Percentiles rank a stretch among this genome's conserved stretches.
Evolutionary conservation across 2,329 filamentous ascomycete genomes (phyloP).

Genomic region (Bipolaris cookei): DNA sequence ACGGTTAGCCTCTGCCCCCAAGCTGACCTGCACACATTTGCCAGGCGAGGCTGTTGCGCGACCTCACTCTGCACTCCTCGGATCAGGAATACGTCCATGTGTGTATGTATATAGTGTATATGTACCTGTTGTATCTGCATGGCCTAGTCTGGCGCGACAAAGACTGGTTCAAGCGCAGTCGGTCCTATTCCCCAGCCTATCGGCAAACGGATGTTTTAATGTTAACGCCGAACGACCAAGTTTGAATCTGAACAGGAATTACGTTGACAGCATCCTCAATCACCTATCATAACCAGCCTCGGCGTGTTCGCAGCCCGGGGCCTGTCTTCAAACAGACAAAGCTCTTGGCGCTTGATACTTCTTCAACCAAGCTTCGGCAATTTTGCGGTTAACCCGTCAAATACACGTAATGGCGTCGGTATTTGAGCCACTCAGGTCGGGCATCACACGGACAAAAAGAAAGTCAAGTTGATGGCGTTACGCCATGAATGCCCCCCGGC

Average conservation of each 20-base stretch:
- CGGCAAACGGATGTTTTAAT: neutral
- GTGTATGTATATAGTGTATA: too few species aligned
- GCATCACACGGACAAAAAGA: slow-evolving; percentile 1
- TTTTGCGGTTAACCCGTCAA: neutral
- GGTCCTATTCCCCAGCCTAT: slow-evolving; percentile 1
- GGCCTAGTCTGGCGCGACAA: neutral
- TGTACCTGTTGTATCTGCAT: neutral
- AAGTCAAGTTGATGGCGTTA: neutral
- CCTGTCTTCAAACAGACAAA: slow-evolving; percentile 12
- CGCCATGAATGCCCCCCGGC: slow-evolving; percentile 8
- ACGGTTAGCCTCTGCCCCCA: slow-evolving; percentile 1
- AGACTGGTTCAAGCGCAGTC: neutral
- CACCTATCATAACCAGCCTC: slow-evolving; percentile 3
- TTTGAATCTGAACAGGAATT: neutral
- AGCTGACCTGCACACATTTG: neutral
- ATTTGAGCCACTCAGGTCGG: neutral
- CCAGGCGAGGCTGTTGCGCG: neutral
- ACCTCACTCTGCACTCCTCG: neutral
- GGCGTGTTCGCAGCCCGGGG: slow-evolving; percentile 4
- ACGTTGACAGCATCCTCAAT: slow-evolving; percentile 7
- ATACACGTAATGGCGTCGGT: neutral
- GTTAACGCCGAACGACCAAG: neutral
- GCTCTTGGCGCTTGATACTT: slow-evolving; percentile 9
- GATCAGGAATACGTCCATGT: neutral
- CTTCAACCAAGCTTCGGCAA: slow-evolving; percentile 9